Percentiles rank a stretch among this genome's conserved stretches.
Conservation (phyloP, 345 rosid species). For the Bruguiera parviflora region DNA sequence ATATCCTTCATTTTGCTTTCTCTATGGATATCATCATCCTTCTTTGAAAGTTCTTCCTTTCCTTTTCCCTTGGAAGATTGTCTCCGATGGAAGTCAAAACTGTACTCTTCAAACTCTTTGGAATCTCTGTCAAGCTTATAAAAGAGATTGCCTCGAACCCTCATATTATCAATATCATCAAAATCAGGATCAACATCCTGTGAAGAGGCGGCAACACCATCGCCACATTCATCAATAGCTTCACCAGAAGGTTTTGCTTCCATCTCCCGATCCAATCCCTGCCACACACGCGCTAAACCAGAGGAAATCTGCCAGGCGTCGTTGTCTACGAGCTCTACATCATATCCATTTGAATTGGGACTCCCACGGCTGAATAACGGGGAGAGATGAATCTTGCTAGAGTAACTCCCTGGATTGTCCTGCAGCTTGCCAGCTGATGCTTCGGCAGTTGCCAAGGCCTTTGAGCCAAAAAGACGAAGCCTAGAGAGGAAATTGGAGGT, state of each 20-base stretch:
- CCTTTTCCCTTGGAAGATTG: conserved; percentile 36
- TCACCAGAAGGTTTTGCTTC: conserved; percentile 14
- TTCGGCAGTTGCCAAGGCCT: conserved; percentile 13
- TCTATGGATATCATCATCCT: conserved; percentile 2
- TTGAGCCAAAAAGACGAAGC: conserved; percentile 28
- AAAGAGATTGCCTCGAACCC: conserved; percentile 74
- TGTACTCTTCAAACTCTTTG: conserved; percentile 79
- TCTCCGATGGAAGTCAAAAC: conserved; percentile 70
- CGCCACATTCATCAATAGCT: conserved; percentile 19
- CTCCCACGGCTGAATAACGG: conserved; percentile 27
- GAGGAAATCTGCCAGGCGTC: conserved; percentile 68
- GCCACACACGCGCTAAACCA: conserved; percentile 34
- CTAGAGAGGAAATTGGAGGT: no score
- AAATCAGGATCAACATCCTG: conserved; percentile 9
- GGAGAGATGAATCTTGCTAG: conserved; percentile 28
- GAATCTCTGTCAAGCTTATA: conserved; percentile 74
- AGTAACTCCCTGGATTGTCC: background rate
- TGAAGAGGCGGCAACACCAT: conserved; percentile 15
- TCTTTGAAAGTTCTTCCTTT: conserved; percentile 24
- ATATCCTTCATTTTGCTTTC: conserved; percentile 26
- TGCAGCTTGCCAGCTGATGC: background rate
- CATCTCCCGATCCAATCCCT: no score
- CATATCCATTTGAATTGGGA: conserved; percentile 23
- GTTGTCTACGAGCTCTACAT: conserved; percentile 63
- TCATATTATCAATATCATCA: conserved; percentile 54